Evolutionary conservation across 169 alveolate genomes (phyloP).

Genomic region (Miamiensis avidus): DNA sequence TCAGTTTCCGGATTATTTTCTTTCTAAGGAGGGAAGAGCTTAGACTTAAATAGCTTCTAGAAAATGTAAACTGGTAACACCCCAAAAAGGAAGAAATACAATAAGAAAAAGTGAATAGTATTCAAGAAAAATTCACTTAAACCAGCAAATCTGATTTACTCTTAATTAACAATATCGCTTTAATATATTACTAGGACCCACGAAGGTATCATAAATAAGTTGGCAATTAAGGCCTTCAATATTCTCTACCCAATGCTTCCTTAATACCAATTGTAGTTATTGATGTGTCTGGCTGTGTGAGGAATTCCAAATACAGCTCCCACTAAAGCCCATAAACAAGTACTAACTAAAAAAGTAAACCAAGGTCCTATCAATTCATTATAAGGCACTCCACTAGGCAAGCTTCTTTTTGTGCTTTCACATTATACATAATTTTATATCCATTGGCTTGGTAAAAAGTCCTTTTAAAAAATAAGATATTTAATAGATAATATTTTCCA

Average conservation of each 20-base stretch:
- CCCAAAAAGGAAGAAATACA: slow-evolving; percentile 24
- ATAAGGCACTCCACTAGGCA: slow-evolving; percentile 4
- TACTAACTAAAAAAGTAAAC: slow-evolving; percentile 27
- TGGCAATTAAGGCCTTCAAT: slow-evolving; percentile 9
- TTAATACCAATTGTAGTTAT: slow-evolving; percentile 20
- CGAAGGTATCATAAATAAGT: slow-evolving; percentile 25
- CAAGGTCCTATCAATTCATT: slow-evolving; percentile 33
- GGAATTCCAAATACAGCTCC: slow-evolving; percentile 43
- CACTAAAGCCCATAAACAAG: slow-evolving; percentile 24
- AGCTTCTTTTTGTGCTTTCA: neutral
- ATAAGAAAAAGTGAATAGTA: slow-evolving; percentile 5
- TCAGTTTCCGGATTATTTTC: too few species aligned
- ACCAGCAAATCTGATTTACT: slow-evolving; percentile 4
- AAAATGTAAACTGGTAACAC: neutral
- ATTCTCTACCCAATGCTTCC: slow-evolving; percentile 21
- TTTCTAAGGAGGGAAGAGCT: neutral
- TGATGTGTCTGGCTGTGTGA: slow-evolving; percentile 28
- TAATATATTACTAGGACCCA: slow-evolving; percentile 4
- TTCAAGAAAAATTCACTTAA: slow-evolving; percentile 17
- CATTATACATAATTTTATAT: slow-evolving; percentile 9
- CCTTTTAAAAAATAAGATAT: neutral
- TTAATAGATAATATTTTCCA: too few species aligned
- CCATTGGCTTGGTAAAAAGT: slow-evolving; percentile 10
- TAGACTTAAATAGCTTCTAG: neutral
- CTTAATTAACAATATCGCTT: slow-evolving; percentile 6